Conservation (phyloP, 306 rosid species). For the Abrus precatorius region DNA sequence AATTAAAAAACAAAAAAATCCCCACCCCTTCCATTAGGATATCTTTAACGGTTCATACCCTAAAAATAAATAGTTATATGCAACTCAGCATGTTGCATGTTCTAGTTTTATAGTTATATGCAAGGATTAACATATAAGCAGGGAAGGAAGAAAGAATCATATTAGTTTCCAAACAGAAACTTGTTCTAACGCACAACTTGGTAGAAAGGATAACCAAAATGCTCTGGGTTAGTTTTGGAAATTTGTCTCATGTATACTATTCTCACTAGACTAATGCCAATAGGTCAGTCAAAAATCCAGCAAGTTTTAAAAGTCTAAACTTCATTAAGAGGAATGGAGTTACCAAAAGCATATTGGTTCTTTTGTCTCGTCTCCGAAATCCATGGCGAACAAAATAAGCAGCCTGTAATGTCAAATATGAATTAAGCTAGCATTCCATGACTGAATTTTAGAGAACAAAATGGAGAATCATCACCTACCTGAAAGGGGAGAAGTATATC, state of each 20-base stretch:
- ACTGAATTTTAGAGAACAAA: slow-evolving; percentile 42
- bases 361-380: slow-evolving; percentile 81
- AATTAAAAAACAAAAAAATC: slow-evolving; percentile 22
- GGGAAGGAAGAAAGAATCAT: slow-evolving; percentile 10
- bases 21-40: slow-evolving; percentile 17
- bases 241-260: slow-evolving; percentile 17
- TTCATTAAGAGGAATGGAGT: slow-evolving; percentile 17
- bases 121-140: background rate
- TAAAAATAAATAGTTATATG: slow-evolving; percentile 10
- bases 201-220: slow-evolving; percentile 29
- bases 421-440: slow-evolving; percentile 38
- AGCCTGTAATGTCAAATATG: slow-evolving; percentile 69
- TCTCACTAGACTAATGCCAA: slow-evolving; percentile 15
- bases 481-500: slow-evolving; percentile 87
- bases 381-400: slow-evolving; percentile 74
- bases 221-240: slow-evolving; percentile 34
- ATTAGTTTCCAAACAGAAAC: background rate
- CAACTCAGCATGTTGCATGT: slow-evolving; percentile 14
- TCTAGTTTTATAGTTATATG: slow-evolving; percentile 18
- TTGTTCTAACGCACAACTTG: slow-evolving; percentile 22
- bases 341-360: slow-evolving; percentile 96
- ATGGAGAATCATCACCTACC: slow-evolving; percentile 49
- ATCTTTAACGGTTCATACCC: slow-evolving; percentile 2
- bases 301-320: slow-evolving; percentile 30
- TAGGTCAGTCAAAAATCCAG: background rate